Conservation (phyloP, 192 early-diverging fungal genomes). For the Coemansia brasiliensis region DNA sequence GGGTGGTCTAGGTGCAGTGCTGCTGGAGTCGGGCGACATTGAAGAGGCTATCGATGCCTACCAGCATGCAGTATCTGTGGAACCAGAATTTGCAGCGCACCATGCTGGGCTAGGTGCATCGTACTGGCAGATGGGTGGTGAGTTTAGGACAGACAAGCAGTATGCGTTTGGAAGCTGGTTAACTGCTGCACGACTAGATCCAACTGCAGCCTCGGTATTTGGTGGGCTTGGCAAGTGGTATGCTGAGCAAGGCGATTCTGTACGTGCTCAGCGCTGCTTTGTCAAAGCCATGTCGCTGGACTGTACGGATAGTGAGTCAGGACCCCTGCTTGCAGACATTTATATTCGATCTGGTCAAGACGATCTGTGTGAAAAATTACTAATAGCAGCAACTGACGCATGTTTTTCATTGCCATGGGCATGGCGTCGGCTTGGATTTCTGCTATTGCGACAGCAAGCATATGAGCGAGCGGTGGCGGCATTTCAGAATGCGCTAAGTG, state of each 20-base stretch:
- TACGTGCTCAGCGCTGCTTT: conserved; percentile 80
- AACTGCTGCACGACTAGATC: conserved; percentile 68
- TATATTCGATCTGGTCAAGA: conserved; percentile 55
- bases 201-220: conserved; percentile 64
- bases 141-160: conserved; percentile 60
- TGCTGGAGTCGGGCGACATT: conserved; percentile 55
- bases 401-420: conserved; percentile 68
- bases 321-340: conserved; percentile 62
- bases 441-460: conserved; percentile 56
- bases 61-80: conserved; percentile 56
- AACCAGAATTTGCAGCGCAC: conserved; percentile 55
- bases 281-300: conserved; percentile 75
- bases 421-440: conserved; percentile 76
- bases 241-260: conserved; percentile 64
- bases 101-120: conserved; percentile 68
- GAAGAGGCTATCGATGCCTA: conserved; percentile 59
- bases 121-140: conserved; percentile 76
- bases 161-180: conserved; percentile 71
- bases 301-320: conserved; percentile 66
- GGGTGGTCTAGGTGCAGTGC: conserved; percentile 71
- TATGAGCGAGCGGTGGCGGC: conserved; percentile 61
- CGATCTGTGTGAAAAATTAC: conserved; percentile 37
- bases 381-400: conserved; percentile 22
- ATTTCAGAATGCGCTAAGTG: conserved; percentile 83
- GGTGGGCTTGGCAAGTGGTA: conserved; percentile 84